Percentiles rank a stretch among this genome's conserved stretches.
Evolutionary conservation across 257 asterid species (phyloP).

Genomic region (Solanum arcanum): DNA sequence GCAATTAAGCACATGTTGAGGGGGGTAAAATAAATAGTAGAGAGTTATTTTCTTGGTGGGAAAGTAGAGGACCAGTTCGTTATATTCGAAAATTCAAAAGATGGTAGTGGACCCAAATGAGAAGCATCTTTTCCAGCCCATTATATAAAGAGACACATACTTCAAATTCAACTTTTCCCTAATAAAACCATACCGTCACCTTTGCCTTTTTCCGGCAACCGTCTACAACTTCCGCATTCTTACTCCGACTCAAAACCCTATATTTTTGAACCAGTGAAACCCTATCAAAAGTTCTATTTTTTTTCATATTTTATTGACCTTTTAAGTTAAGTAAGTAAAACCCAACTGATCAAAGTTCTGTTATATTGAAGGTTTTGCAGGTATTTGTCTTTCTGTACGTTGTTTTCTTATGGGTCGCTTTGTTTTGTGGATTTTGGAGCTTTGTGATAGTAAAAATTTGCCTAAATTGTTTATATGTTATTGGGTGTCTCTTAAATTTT

Average conservation of each 20-base stretch:
- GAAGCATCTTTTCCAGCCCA: neutral
- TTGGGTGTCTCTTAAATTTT: no score
- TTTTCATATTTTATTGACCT: neutral
- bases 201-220: neutral
- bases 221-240: neutral
- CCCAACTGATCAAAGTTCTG: neutral
- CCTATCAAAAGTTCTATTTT: neutral
- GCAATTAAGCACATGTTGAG: neutral
- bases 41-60: neutral
- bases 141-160: neutral
- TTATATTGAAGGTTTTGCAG: neutral
- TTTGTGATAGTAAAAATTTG: no score
- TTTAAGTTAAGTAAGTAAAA: neutral
- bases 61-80: neutral
- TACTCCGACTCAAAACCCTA: neutral
- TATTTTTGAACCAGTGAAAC: neutral
- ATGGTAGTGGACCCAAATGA: neutral
- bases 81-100: neutral
- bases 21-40: neutral
- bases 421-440: no score
- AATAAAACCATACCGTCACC: neutral
- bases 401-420: no score
- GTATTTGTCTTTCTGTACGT: no score
- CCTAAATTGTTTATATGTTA: no score
- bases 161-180: constrained; percentile 6